Evolutionary conservation across 1,284 basidiomycete genomes (phyloP).

Genomic region (Ceraceosorus bombacis): DNA sequence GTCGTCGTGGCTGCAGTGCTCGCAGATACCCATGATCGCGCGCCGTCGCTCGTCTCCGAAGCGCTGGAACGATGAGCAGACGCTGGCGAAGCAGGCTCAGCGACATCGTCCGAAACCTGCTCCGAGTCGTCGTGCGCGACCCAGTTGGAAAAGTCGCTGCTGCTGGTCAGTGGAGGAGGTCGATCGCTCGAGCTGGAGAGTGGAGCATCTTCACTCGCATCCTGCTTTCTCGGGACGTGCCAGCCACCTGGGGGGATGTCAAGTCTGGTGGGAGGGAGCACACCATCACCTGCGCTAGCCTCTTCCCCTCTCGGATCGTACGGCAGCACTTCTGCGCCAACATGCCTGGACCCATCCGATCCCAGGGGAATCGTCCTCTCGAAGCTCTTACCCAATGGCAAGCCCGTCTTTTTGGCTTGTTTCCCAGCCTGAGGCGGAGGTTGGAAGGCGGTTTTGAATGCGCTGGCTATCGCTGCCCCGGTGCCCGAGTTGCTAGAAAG

Average conservation of each 20-base stretch:
- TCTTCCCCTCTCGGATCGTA: slow-evolving; percentile 31
- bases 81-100: neutral
- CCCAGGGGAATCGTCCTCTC: slow-evolving; percentile 21
- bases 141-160: no score
- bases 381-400: slow-evolving; percentile 32
- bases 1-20: no score
- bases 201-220: no score
- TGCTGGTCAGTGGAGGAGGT: no score
- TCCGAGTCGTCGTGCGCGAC: no score
- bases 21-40: neutral
- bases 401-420: slow-evolving; percentile 27
- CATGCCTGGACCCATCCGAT: slow-evolving; percentile 13
- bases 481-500: slow-evolving; percentile 12
- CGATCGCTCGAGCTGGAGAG: no score
- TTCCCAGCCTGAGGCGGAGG: slow-evolving; percentile 24
- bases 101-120: neutral
- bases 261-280: slow-evolving; percentile 13
- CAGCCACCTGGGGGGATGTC: no score
- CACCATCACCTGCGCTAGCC: slow-evolving; percentile 28
- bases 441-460: slow-evolving; percentile 33
- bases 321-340: slow-evolving; percentile 31
- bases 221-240: no score
- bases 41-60: neutral
- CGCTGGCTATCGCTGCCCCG: slow-evolving; percentile 13
- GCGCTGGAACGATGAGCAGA: neutral